phyloP scores from a whole-genome alignment of 257 asterid genomes.

The Solanum tacnaense region DNA sequence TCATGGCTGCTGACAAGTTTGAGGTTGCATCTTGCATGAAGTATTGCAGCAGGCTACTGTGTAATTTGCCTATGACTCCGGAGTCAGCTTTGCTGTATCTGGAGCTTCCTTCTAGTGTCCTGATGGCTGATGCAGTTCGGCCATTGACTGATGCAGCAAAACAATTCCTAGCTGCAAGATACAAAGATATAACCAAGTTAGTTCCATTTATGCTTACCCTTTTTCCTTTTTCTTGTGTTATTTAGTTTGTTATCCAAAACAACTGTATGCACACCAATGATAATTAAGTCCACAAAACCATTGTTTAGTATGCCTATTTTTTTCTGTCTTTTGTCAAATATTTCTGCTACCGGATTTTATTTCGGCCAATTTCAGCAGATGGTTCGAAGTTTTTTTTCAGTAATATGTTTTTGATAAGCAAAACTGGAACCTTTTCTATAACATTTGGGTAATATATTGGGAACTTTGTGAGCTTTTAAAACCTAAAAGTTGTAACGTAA shows the following conservation, averaged over 20 bases:
- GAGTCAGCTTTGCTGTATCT: conserved; percentile 15
- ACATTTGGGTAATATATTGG: background rate
- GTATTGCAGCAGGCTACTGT: conserved; percentile 8
- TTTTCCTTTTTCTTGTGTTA: background rate
- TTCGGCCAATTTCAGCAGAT: background rate
- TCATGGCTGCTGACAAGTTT: conserved; percentile 21
- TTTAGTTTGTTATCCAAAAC: background rate
- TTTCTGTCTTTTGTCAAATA: background rate
- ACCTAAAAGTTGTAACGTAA: background rate
- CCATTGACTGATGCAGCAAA: conserved; percentile 16
- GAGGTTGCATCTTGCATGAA: conserved; percentile 21
- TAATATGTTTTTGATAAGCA: background rate
- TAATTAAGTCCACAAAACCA: background rate
- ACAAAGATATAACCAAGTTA: conserved; percentile 15
- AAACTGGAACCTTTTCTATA: background rate
- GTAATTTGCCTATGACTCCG: conserved; percentile 10
- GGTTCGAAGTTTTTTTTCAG: background rate
- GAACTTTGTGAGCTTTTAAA: background rate
- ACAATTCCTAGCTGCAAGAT: conserved; percentile 13
- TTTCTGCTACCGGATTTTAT: background rate
- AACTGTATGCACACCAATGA: background rate
- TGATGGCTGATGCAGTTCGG: conserved; percentile 20
- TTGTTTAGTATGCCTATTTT: background rate
- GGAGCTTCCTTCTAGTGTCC: conserved; percentile 15
- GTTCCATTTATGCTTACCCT: background rate